Evolutionary conservation across 176 grass and related monocot genomes (phyloP).

Genomic region (Triticum dicoccoides): DNA sequence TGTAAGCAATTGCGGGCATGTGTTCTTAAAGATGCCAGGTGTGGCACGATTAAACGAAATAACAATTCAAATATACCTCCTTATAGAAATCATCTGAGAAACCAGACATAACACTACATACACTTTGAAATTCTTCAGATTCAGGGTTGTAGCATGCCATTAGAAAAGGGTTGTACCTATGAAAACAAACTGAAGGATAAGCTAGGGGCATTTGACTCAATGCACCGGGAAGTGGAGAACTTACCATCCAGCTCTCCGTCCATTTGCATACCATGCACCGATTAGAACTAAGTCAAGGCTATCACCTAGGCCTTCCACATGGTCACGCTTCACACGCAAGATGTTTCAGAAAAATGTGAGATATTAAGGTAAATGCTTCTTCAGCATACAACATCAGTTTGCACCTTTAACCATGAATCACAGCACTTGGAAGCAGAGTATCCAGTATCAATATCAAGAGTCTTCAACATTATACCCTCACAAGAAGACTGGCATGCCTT

Average conservation of each 20-base stretch:
- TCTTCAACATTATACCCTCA: slow-evolving; percentile 97
- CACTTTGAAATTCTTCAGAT: slow-evolving; percentile 88
- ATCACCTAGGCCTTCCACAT: slow-evolving; percentile 92
- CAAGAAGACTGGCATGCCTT: slow-evolving; percentile 76
- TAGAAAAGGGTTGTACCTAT: slow-evolving; percentile 95
- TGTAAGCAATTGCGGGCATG: not conserved
- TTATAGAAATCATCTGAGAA: slow-evolving; percentile 94
- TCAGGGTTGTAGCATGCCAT: slow-evolving; percentile 98
- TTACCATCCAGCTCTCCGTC: slow-evolving; percentile 89
- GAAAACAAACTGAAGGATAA: slow-evolving; percentile 22
- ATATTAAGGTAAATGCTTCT: not conserved
- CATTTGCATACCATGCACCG: slow-evolving; percentile 95
- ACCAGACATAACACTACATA: slow-evolving; percentile 94
- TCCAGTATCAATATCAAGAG: slow-evolving; percentile 80
- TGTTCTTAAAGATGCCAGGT: not conserved
- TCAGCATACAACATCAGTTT: slow-evolving; percentile 11
- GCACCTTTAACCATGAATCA: slow-evolving; percentile 87
- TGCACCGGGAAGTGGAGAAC: not conserved
- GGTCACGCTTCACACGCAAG: slow-evolving; percentile 74
- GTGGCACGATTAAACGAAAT: not conserved
- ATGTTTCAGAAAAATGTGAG: slow-evolving; percentile 26
- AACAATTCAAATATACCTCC: slow-evolving; percentile 57
- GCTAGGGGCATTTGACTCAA: not conserved
- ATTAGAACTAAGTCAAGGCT: slow-evolving; percentile 86
- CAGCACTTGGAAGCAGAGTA: slow-evolving; percentile 90